Base-by-base conservation (phyloP, 2,329 filamentous ascomycete genomes). In the Cercospora zeina region DNA sequence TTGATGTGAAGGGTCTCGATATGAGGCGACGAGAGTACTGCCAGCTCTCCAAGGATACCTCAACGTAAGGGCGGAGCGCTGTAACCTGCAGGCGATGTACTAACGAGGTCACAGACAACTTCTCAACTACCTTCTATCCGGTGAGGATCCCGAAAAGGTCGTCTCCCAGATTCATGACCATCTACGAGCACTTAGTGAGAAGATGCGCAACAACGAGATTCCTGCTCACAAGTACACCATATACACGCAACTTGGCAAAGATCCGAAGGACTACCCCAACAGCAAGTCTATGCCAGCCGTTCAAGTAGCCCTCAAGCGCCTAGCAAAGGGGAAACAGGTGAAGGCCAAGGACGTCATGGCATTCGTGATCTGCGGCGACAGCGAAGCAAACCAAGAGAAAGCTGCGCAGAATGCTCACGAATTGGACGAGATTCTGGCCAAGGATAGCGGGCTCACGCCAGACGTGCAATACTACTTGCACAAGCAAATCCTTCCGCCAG, bases 1-100 rank as follows among this genome's bases (percentile, higher is more conserved):
- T 99, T 77, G 95, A 99, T 76, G 90, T 99, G 73, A 99, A 99
- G 78, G 95, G 95, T 80, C 84, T 99, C 53, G 95, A 99, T 73
- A 99, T 99, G 95, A 91, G 89, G 78, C 87, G 95, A 72, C 89
- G 96, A 81, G 95, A 99, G 79, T 99, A 96, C 80, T 99, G 95
- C 75, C 89, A 88, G 42, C 79, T 99, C 50, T 96, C 93, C 11
- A 97, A 99, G 76, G 95, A 99, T 72, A 92, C 96, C 19, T 97
- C 93, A 1, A 88, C 79, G 75, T 80, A 74, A 72, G 78, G 74
- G 1, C 5, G 47, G 6, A 11, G 19, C 7, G n/a, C 5, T 9
- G 30, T 3, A 24, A 1, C 5, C 21, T 34, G 13, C 36, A 11
- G 54, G 6, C 33, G 27, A 54, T 7, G 27, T 49, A 57, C 61